phyloP scores from a whole-genome alignment of 2,329 filamentous ascomycete genomes.

The Cordyceps tenuipes region DNA sequence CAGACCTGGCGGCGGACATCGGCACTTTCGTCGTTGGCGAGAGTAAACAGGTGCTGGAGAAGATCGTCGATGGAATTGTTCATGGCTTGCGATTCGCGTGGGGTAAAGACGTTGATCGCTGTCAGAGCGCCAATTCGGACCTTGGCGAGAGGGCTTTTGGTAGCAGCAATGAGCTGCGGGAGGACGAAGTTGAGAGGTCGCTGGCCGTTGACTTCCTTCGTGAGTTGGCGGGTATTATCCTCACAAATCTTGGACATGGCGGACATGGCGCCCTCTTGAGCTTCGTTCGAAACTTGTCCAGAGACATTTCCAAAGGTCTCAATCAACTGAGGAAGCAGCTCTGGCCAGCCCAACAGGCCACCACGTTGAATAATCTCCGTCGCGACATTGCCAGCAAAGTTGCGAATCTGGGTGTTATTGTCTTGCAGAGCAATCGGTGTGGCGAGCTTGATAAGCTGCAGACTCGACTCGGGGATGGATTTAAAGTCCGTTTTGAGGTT shows the following conservation, averaged over 20 bases:
- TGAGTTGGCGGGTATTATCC: conserved; percentile 80
- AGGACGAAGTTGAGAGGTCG: conserved; percentile 81
- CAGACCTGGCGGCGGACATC: conserved; percentile 92
- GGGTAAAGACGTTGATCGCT: conserved; percentile 86
- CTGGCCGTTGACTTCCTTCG: conserved; percentile 81
- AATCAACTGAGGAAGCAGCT: conserved; percentile 76
- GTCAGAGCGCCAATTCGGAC: conserved; percentile 73
- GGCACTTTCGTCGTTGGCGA: conserved; percentile 66
- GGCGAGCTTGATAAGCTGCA: conserved; percentile 70
- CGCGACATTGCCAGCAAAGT: conserved; percentile 85
- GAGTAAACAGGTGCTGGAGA: conserved; percentile 71
- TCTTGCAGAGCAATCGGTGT: conserved; percentile 77
- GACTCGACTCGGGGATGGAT: conserved; percentile 62
- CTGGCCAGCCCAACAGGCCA: conserved; percentile 83
- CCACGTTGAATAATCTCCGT: conserved; percentile 82
- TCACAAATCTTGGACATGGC: conserved; percentile 94
- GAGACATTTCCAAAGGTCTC: conserved; percentile 65
- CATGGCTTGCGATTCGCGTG: conserved; percentile 74
- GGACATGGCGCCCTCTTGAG: conserved; percentile 89
- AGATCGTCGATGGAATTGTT: conserved; percentile 73
- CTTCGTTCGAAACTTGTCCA: conserved; percentile 58
- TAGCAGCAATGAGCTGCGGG: conserved; percentile 83
- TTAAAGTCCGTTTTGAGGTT: conserved; percentile 72
- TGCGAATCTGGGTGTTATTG: conserved; percentile 71
- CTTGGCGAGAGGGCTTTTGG: conserved; percentile 64